Evolutionary conservation across 768 basidiomycete species (phyloP).

Genomic region (Russula compacta): DNA sequence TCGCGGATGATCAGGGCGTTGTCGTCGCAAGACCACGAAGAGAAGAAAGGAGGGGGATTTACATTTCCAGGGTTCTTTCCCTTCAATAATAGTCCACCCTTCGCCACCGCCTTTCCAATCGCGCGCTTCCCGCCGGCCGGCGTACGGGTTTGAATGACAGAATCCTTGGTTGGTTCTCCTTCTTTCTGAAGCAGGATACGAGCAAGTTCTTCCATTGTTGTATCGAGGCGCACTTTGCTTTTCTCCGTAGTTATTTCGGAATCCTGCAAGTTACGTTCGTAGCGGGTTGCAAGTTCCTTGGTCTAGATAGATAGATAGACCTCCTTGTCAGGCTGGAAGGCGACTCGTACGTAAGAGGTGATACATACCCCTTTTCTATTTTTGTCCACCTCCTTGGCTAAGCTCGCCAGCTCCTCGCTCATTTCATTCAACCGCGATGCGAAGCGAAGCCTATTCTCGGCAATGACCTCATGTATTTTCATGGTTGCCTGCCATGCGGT

Average conservation of each 20-base stretch:
- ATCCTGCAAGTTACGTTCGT: slow-evolving; percentile 83
- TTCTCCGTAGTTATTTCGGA: slow-evolving; percentile 84
- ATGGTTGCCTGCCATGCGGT: slow-evolving; percentile 82
- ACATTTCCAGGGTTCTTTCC: slow-evolving; percentile 90
- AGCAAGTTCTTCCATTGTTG: slow-evolving; percentile 90
- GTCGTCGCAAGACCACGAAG: slow-evolving; percentile 1
- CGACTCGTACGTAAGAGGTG: background rate
- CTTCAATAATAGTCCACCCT: slow-evolving; percentile 82
- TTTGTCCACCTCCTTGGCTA: slow-evolving; percentile 91
- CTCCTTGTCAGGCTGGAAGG: background rate
- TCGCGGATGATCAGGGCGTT: background rate
- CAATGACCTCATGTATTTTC: slow-evolving; percentile 82
- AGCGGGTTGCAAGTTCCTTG: slow-evolving; percentile 82
- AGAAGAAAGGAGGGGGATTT: slow-evolving; percentile 16
- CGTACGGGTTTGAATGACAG: slow-evolving; percentile 52
- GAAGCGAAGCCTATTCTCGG: slow-evolving; percentile 82
- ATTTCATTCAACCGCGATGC: slow-evolving; percentile 87
- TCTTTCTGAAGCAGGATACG: slow-evolving; percentile 89
- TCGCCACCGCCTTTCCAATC: slow-evolving; percentile 86
- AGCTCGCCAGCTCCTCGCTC: slow-evolving; percentile 82
- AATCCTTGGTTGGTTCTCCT: slow-evolving; percentile 85
- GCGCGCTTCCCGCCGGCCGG: slow-evolving; percentile 66
- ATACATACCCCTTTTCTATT: slow-evolving; percentile 71
- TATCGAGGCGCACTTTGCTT: slow-evolving; percentile 75
- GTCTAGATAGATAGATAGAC: slow-evolving; percentile 38